Base-by-base conservation (phyloP, 768 basidiomycete species). In the Baorangia bicolor region DNA sequence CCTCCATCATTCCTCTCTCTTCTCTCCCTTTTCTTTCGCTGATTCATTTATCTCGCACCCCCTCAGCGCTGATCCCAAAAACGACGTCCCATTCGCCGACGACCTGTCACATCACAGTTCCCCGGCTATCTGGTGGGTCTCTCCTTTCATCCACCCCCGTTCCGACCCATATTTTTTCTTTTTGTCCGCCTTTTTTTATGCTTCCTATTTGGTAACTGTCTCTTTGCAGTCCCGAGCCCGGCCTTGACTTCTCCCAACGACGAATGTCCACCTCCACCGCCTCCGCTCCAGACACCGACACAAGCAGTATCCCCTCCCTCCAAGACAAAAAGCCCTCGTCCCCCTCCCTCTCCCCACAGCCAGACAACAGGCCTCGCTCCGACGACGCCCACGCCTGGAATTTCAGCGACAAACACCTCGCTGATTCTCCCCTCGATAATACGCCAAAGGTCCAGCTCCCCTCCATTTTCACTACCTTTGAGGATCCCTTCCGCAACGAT, bases 241-340 rank as follows among this genome's bases (percentile, higher is more conserved):
- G 80, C 70, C 65, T 82, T 59, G 83, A 83, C 71, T 84, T 87
- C 43, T 31, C 65, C 56, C 60, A 60, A 53, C 80, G 88, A 66
- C 86, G 88, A 67, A 90, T 92, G 90, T 90, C 90, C 72, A 79
- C 81, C 69, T 88, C 86, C 60, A 85, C 84, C 48, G 79, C 83
- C 55, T 89, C 88, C 16, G 78, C 80, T 16, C 79, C 85, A 37
- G 87, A 88, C 74, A 76, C 73, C 3, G 88, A 90, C 72, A 35
- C 67, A 2, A 80, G 78, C 74, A 81, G 77, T 68, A 73, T 78
- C 56, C 76, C 81, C 58, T 85, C 85, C 41, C 76, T 81, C 48
- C 76, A 74, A 10, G 86, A 88, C 63, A 89, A 86, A 67, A 84
- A 81, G 55, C 71, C 77, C 4, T 68, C 78, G 30, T 83, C 85